Percentiles rank a stretch among this genome's conserved stretches.
Conservation (phyloP, 164 flowering plant genomes). For the Vitis rotundifolia region DNA sequence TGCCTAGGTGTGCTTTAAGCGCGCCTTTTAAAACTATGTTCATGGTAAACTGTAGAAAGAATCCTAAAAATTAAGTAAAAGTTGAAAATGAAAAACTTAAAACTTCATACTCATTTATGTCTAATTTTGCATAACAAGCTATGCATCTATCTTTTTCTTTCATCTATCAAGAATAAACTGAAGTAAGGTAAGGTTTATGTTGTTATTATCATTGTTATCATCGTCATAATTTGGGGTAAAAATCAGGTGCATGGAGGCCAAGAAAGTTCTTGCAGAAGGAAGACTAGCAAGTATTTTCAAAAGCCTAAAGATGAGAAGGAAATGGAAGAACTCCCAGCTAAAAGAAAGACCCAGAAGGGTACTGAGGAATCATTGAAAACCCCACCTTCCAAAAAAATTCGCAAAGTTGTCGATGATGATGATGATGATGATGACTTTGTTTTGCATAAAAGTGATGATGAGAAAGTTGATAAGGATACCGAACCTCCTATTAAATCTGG, state of each 20-base stretch:
- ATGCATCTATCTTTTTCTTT: neutral
- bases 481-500: constrained; percentile 26
- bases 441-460: neutral
- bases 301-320: constrained; percentile 52
- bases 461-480: constrained; percentile 36
- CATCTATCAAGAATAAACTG: neutral
- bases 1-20: too few species aligned
- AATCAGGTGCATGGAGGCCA: constrained; percentile 43
- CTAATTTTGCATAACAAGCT: neutral
- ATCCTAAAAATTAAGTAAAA: neutral
- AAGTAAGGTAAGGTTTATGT: neutral
- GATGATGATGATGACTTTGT: constrained; percentile 47
- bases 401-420: constrained; percentile 45
- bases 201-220: neutral
- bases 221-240: constrained; percentile 1
- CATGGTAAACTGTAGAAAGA: too few species aligned
- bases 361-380: constrained; percentile 35
- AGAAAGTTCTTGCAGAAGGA: constrained; percentile 72
- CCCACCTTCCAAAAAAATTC: constrained; percentile 50
- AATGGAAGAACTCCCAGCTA: constrained; percentile 41
- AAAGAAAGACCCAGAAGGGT: constrained; percentile 47
- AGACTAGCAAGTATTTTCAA: constrained; percentile 84
- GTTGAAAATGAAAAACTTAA: neutral
- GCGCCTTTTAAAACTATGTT: too few species aligned
- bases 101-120: neutral